These are phyloP conservation scores for Penicillium sp. DNA, from an alignment of 2,329 filamentous ascomycete species.

Conservation along the genomic window DNA sequence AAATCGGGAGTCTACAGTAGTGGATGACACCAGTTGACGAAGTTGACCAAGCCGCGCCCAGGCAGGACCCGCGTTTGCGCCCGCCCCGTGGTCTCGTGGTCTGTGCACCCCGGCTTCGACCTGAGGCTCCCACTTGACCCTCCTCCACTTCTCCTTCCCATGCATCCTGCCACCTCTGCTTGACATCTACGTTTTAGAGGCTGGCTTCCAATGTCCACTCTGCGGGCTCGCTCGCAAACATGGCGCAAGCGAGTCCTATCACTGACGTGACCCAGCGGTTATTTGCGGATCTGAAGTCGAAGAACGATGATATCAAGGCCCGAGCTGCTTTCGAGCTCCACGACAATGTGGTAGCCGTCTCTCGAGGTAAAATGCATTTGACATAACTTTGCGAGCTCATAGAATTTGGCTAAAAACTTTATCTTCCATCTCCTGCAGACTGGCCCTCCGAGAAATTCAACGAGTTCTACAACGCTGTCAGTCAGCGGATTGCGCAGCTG, in stretches of 20 bases:
- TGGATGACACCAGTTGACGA: constrained; percentile 7
- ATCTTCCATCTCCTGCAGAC: constrained; percentile 55
- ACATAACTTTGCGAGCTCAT: background rate
- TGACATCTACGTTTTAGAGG: constrained; percentile 34
- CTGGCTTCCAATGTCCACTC: constrained; percentile 45
- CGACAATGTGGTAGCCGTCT: constrained; percentile 51
- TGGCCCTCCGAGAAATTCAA: constrained; percentile 78
- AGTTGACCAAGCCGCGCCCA: background rate
- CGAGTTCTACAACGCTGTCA: constrained; percentile 69
- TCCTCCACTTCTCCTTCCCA: constrained; percentile 28
- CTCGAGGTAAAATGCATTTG: constrained; percentile 44
- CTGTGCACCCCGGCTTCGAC: constrained; percentile 27
- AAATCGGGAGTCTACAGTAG: background rate
- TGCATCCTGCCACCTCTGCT: constrained; percentile 28
- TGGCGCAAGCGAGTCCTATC: constrained; percentile 52
- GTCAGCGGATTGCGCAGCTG: constrained; percentile 68
- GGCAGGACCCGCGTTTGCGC: background rate
- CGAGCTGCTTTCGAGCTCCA: constrained; percentile 54
- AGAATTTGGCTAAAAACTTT: constrained; percentile 18
- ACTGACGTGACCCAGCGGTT: constrained; percentile 58
- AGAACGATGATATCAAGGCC: constrained; percentile 55
- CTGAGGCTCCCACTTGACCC: constrained; percentile 37
- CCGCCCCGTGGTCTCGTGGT: constrained; percentile 20
- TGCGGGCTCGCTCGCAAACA: constrained; percentile 44
- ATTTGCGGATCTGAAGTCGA: constrained; percentile 61